Evolutionary conservation across 371 early-diverging fungal genomes (phyloP).

Genomic region (Dinochytrium kinnereticum): DNA sequence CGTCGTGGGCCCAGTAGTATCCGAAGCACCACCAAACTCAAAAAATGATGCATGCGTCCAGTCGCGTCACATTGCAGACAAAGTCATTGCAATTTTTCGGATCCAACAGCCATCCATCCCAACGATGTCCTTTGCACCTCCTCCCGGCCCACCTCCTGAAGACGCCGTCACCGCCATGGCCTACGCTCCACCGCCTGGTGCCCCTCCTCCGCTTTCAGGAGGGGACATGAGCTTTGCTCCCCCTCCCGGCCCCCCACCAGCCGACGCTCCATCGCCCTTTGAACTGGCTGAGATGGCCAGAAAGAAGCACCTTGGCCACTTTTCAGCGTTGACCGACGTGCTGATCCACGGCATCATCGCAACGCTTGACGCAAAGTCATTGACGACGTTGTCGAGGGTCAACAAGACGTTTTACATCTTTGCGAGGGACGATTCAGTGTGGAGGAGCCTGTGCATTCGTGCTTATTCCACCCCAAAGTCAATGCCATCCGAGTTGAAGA

Average conservation of each 20-base stretch:
- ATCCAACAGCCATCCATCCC: no score
- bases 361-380: conserved; percentile 1
- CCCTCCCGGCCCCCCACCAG: not conserved
- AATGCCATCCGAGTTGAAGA: not conserved
- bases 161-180: not conserved
- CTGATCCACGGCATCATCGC: not conserved
- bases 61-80: no score
- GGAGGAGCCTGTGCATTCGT: conserved; percentile 23
- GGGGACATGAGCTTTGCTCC: not conserved
- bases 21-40: no score
- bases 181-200: not conserved
- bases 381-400: conserved; percentile 4
- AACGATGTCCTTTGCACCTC: conserved; percentile 15
- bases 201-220: not conserved
- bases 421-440: conserved; percentile 31
- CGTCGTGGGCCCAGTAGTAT: no score
- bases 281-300: not conserved
- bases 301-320: not conserved
- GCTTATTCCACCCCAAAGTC: conserved; percentile 7
- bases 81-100: no score
- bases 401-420: conserved; percentile 21
- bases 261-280: not conserved
- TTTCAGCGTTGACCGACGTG: not conserved
- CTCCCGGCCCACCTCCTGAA: conserved; percentile 11
- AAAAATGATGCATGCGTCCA: no score